Base-by-base conservation (phyloP, 192 early-diverging fungal species). In the Coemansia sp. region DNA sequence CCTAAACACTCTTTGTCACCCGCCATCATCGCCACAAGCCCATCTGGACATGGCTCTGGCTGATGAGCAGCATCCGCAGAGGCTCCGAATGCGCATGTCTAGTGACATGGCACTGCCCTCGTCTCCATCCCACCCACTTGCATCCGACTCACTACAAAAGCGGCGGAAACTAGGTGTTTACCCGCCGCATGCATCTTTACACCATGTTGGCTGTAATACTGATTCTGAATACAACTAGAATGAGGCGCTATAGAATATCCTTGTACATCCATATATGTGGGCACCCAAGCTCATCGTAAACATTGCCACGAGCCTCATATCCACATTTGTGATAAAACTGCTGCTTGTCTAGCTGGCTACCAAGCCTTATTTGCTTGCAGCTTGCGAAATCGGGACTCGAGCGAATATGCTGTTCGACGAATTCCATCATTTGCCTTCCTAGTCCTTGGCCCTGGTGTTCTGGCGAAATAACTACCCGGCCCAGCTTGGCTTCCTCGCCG, bases 221-320 rank as follows among this genome's bases (percentile, higher is more conserved):
- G 4, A 26, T 26, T 26, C 23, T 26, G 23, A 26, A 26, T 3
- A 26, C 23, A 26, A 26, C 23, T 26, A 26, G 23, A 1, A 26
- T 26, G 23, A 26, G 23, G 23, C 23, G 4, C 23, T 26, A 26
- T 26, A 26, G 23, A 36, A 62, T 46, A 5, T 47, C 19, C 49
- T 69, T 75, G 50, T 60, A 41, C 72, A 75, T 75, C 61, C 58
- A 69, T 0, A 75, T 48, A 33, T 75, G 72, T 1, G 72, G 72
- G 18, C 48, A 57, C 12, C 66, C 72, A 3, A 49, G 31, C 12
- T 69, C 66, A 20, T 75, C 65, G 39, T 64, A 75, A 5, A 75
- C 28, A 3, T 61, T 58, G 21, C 66, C 72, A 5, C 48, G 55
- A 2, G 61, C 53, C 46, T 43, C 41, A 21, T 65, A 75, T 3